Evolutionary conservation across 78 protist species (phyloP), one percentile per base, ranked within the genome.

Genomic region (Polysphondylium violaceum): DNA sequence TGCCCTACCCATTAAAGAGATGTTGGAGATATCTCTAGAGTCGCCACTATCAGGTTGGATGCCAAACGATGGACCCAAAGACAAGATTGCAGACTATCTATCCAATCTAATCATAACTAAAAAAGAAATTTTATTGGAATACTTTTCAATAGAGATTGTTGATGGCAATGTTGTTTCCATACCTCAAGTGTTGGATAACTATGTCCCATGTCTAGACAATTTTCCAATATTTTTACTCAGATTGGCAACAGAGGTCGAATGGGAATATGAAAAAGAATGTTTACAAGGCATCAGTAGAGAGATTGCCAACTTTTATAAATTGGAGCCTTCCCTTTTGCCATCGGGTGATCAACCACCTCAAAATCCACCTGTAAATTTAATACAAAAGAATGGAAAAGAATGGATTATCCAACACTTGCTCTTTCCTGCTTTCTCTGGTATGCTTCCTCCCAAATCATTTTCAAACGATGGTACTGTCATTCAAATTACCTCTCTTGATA

Each of bases 401-500:
- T 88, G 97, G 94, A 40, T 77, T 0, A 50, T 95, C 3, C 90
- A 77, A 71, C 96, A 95, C 53, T 67, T 91, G 41, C 63, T 95
- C 12, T 86, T 95, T 43, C 97, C 97, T 4, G 71, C 75, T 11
- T 41, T 95, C 2, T 44, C 81, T n/a, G 47, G 47, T 3, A 5
- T 36, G 8, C n/a, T 31, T 14, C 97, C 97, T 23, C 96, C 96
- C 3, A 29, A 47, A 38, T 21, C 16, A 63, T 93, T 92, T 17
- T 90, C 96, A 55, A 51, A 68, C 31, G 87, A 95, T 71, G 94
- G 95, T 17, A 35, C 95, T 3, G 81, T 96, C 4, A 53, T 90
- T 33, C 93, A 95, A 87, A 86, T 95, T 40, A 95, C 97, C 7
- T 29, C 76, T n/a, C 59, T 95, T 16, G 87, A 89, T 35, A 76